Evolutionary conservation across 2,329 filamentous ascomycete species (phyloP).

Genomic region (Ophiocordyceps camponoti-leonardi): DNA sequence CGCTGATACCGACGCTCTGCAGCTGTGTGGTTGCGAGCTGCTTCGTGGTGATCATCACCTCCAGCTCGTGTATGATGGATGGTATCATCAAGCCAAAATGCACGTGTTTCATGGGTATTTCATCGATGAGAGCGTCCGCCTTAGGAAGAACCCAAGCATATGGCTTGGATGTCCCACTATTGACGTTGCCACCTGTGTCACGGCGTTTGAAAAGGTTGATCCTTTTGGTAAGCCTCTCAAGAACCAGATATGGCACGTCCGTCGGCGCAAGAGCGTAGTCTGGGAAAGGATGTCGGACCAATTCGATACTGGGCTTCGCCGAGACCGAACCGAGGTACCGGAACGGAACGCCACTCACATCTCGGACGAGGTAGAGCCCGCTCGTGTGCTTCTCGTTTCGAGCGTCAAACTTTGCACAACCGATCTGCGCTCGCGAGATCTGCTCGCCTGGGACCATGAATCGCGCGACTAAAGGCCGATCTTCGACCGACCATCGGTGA

Average conservation of each 20-base stretch:
- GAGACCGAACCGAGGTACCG: constrained; percentile 22
- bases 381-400: constrained; percentile 6
- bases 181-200: constrained; percentile 1
- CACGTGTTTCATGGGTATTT: constrained; percentile 23
- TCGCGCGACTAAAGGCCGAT: constrained; percentile 25
- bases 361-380: constrained; percentile 21
- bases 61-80: constrained; percentile 53
- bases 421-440: constrained; percentile 15
- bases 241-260: constrained; percentile 29
- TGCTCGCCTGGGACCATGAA: constrained; percentile 12
- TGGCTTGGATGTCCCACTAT: constrained; percentile 18
- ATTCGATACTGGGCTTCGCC: constrained; percentile 23
- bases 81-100: constrained; percentile 50
- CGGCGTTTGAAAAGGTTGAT: constrained; percentile 39
- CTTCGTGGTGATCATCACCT: constrained; percentile 44
- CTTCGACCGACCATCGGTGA: constrained; percentile 24
- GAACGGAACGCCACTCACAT: constrained; percentile 17
- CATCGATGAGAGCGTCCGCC: constrained; percentile 30
- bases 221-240: constrained; percentile 33
- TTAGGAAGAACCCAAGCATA: constrained; percentile 28
- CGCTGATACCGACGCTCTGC: constrained; percentile 27
- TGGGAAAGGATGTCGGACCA: constrained; percentile 19
- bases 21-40: constrained; percentile 27
- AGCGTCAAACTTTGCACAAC: constrained; percentile 10
- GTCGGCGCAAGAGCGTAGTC: constrained; percentile 20